These are phyloP conservation scores for Phalaenopsis equestris DNA, from an alignment of 106 monocot genomes.

Conservation along the genomic window DNA sequence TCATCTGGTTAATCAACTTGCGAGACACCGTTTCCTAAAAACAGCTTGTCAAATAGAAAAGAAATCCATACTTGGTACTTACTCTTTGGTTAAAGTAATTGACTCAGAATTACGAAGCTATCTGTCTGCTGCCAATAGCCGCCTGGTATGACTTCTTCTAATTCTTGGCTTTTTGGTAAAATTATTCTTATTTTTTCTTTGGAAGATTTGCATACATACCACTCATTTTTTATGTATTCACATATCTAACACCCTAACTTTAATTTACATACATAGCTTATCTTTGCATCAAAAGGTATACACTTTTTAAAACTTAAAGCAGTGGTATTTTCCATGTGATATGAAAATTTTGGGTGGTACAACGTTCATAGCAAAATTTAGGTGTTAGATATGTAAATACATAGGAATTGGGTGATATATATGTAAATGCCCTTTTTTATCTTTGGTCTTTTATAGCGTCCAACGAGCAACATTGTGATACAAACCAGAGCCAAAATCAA, in stretches of 20 bases:
- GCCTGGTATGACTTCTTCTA: conserved; percentile 49
- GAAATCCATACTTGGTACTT: conserved; percentile 52
- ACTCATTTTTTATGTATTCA: too few species aligned
- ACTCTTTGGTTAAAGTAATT: conserved; percentile 79
- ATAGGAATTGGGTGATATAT: too few species aligned
- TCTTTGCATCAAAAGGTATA: too few species aligned
- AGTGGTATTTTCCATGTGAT: too few species aligned
- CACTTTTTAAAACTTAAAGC: too few species aligned
- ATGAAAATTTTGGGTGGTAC: too few species aligned
- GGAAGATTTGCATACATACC: background rate
- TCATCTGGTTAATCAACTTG: conserved; percentile 90
- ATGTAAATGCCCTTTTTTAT: background rate
- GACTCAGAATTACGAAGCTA: conserved; percentile 77
- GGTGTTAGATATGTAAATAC: too few species aligned
- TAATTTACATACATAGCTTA: too few species aligned
- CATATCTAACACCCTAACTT: too few species aligned
- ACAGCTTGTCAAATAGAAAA: conserved; percentile 84
- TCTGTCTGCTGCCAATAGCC: conserved; percentile 51
- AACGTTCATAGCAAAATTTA: too few species aligned
- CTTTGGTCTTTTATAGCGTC: background rate
- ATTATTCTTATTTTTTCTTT: background rate
- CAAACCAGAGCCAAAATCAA: background rate
- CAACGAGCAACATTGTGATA: background rate
- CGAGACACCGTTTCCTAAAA: conserved; percentile 74
- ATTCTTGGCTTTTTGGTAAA: background rate